Conservation (phyloP, 2,329 filamentous ascomycete species). For the Cucurbitaria berberidis region DNA sequence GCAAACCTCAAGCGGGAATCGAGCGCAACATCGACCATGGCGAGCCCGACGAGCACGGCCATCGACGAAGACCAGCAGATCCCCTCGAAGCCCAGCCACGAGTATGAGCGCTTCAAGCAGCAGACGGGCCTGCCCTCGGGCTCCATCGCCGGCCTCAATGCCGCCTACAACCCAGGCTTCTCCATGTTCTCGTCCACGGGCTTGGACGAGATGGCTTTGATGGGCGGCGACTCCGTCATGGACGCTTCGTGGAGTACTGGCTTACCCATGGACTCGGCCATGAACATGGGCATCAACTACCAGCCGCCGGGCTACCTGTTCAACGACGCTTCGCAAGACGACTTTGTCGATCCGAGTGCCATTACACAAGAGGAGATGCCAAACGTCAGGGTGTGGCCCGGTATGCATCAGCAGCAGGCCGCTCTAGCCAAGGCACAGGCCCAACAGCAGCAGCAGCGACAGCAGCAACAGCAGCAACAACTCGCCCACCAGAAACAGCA, state of each 20-base stretch:
- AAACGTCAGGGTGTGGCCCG: slow-evolving; percentile 81
- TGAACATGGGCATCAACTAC: slow-evolving; percentile 72
- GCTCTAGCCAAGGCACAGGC: slow-evolving; percentile 56
- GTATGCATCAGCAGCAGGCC: slow-evolving; percentile 89
- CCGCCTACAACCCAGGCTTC: slow-evolving; percentile 53
- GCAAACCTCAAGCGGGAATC: slow-evolving; percentile 58
- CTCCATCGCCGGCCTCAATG: slow-evolving; percentile 79
- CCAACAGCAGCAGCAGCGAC: slow-evolving; percentile 50
- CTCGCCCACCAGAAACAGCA: slow-evolving; percentile 51
- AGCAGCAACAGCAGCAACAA: slow-evolving; percentile 56
- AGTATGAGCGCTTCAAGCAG: slow-evolving; percentile 94
- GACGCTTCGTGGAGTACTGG: slow-evolving; percentile 63
- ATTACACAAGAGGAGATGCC: slow-evolving; percentile 69
- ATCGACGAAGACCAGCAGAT: slow-evolving; percentile 62
- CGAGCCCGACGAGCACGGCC: slow-evolving; percentile 60
- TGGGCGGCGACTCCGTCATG: slow-evolving; percentile 57
- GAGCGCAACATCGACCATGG: slow-evolving; percentile 59
- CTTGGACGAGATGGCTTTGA: slow-evolving; percentile 70
- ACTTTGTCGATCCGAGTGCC: slow-evolving; percentile 75
- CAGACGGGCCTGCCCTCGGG: slow-evolving; percentile 91
- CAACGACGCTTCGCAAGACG: slow-evolving; percentile 48
- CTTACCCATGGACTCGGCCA: slow-evolving; percentile 59
- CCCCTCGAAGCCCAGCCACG: slow-evolving; percentile 84
- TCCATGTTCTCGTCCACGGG: slow-evolving; percentile 65
- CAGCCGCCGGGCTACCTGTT: slow-evolving; percentile 68